Base-by-base conservation (phyloP, 352 stramenopile species). In the Pythium dissotocum region DNA sequence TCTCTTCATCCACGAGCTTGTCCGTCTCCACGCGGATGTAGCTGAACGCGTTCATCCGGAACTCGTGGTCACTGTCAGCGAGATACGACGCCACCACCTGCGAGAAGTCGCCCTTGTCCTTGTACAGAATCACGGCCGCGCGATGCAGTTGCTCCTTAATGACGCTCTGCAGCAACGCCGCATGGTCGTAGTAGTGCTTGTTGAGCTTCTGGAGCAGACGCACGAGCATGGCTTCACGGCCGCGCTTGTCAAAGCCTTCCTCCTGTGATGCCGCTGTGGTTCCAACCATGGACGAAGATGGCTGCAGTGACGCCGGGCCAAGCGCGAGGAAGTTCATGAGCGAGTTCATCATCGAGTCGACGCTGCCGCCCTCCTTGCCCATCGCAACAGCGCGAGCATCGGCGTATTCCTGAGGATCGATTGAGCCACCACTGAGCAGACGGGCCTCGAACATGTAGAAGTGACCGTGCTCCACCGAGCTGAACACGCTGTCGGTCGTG, bases 381-480 rank as follows among this genome's bases (percentile, higher is more conserved):
- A 87, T 80, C 7, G 81, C 80, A 30, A 84, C 56, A 12, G 76
- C 79, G 67, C 85, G 85, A 2, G 84, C 81, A 62, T 90, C 85
- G 1, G 87, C 88, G 57, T 96, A 96, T 59, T 93, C 79, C 40
- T 94, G 85, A 2, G 86, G 78, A 58, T 95, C 88, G 46, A 95
- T 95, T 4, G 83, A 87, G 2, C 83, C 88, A 21, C 85, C 82
- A 79, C 88, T 96, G 21, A 96, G 74, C 61, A 95, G 60, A n/a
- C 87, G 82, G 36, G 88, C 88, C 62, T 96, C 88, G 61, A 96
- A 96, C 88, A 96, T 96, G 61, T 93, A 96, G 75, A 95, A 96
- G 55, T 94, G 86, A 30, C 87, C 87, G 63, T 95, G 83, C 63
- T 95, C 88, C 8, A 93, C 80, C 13, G 86, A 91, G 63, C 83